Evolutionary conservation across 2,329 filamentous ascomycete genomes (phyloP), one percentile per base, ranked within the genome.

Genomic region (Corynespora cassiicola): DNA sequence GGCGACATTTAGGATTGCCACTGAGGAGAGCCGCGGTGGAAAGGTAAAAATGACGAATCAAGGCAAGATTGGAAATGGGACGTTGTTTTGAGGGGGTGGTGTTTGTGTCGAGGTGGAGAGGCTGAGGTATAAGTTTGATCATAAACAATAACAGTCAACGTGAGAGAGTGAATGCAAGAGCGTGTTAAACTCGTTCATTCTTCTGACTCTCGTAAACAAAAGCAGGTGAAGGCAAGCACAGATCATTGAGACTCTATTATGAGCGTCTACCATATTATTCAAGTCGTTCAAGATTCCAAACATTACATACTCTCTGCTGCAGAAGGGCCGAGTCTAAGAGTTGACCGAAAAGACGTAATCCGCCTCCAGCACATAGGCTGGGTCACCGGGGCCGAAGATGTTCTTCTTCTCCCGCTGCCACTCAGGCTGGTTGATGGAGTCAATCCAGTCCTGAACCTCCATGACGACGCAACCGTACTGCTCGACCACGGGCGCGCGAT

Each of bases 391-490:
- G 2, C 73, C 70, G 44, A 72, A 78, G 44, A 78, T 74, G 45
- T 78, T 68, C 59, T 66, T 73, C 52, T 74, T 70, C 30, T 75
- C 70, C 38, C 91, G 81, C 42, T 83, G 83, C 92, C 92, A 96
- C 68, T 90, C 81, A 0, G 91, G 91, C 56, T 95, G 81, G 72
- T 96, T 96, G 72, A 97, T 94, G 17, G 79, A 90, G 64, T 95
- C 91, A 61, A 96, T 95, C 81, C 84, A 96, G 66, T 94, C 90
- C 76, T 96, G 82, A 9, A 94, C 88, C 73, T 96, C 92, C 68
- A 96, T 80, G 31, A 96, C 92, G 17, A 96, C 62, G 68, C 92
- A 96, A 20, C 89, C 90, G 61, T 90, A 89, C 74, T 91, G 66
- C 39, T 81, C 78, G 17, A 90, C 85, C 6, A 79, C 80, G 23